Conservation (phyloP, 2,329 filamentous ascomycete genomes). For the Exophiala oligosperma region DNA sequence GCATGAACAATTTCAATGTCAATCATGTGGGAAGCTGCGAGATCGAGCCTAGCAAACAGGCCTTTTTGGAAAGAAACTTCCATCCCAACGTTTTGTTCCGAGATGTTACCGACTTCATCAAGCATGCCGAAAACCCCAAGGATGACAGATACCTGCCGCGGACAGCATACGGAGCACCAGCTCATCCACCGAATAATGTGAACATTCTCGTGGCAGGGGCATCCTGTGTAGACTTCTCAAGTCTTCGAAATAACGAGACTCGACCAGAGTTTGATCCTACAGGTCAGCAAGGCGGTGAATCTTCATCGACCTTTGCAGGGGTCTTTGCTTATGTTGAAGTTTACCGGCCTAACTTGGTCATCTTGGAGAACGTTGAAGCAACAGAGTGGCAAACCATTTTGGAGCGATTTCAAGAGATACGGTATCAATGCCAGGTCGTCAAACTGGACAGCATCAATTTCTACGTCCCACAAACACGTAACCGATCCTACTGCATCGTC, state of each 20-base stretch:
- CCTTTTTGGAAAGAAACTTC: slow-evolving; percentile 64
- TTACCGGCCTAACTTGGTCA: slow-evolving; percentile 61
- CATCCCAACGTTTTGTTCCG: slow-evolving; percentile 55
- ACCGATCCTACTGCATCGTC: slow-evolving; percentile 60
- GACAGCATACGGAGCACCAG: slow-evolving; percentile 65
- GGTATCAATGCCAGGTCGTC: slow-evolving; percentile 55
- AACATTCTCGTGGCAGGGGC: slow-evolving; percentile 72
- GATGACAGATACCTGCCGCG: slow-evolving; percentile 36
- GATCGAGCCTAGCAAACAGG: slow-evolving; percentile 64
- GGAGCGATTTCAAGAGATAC: slow-evolving; percentile 48
- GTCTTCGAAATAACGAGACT: slow-evolving; percentile 37
- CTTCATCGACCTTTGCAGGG: slow-evolving; percentile 63
- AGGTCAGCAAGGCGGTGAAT: slow-evolving; percentile 54
- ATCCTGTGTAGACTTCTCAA: slow-evolving; percentile 74
- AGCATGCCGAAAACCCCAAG: slow-evolving; percentile 38
- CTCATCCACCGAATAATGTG: slow-evolving; percentile 55
- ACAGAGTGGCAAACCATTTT: slow-evolving; percentile 61
- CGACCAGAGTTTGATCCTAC: slow-evolving; percentile 48
- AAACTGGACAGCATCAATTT: slow-evolving; percentile 68
- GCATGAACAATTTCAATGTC: slow-evolving; percentile 43
- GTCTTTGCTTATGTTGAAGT: slow-evolving; percentile 58
- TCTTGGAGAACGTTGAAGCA: slow-evolving; percentile 69
- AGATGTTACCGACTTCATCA: slow-evolving; percentile 59
- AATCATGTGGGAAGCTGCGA: slow-evolving; percentile 64
- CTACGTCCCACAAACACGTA: slow-evolving; percentile 70